phyloP scores from a whole-genome alignment of 2,329 filamentous ascomycete genomes.

The Paecilomyces fulvus region DNA sequence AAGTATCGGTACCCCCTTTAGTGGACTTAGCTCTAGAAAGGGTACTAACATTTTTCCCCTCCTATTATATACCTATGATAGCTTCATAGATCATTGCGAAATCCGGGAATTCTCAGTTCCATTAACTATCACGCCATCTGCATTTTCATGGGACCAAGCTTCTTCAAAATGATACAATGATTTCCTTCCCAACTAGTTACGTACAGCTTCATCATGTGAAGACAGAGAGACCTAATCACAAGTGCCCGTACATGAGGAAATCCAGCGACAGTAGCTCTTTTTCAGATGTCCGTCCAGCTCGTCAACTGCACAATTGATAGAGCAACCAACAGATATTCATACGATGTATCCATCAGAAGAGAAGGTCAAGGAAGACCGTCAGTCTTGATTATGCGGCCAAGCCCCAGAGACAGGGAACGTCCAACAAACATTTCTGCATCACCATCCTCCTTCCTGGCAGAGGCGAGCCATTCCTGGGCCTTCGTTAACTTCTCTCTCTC shows the following conservation, averaged over 20 bases:
- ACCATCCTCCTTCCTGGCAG: conserved; percentile 9
- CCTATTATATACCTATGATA: not conserved
- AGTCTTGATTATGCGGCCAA: not conserved
- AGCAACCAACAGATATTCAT: not conserved
- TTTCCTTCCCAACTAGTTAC: not conserved
- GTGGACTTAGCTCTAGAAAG: too few species aligned
- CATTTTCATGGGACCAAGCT: not conserved
- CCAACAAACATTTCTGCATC: conserved; percentile 2
- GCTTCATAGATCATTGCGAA: not conserved
- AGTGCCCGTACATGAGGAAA: not conserved
- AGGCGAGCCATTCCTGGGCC: conserved; percentile 24
- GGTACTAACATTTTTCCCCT: too few species aligned
- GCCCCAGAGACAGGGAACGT: not conserved
- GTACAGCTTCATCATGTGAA: not conserved
- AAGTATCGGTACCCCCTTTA: too few species aligned
- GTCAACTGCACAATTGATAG: not conserved
- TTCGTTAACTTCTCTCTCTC: conserved; percentile 26
- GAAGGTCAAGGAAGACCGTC: not conserved
- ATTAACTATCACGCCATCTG: not conserved
- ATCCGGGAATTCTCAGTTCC: not conserved
- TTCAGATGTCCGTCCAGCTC: not conserved
- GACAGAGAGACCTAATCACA: not conserved
- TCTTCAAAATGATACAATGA: not conserved
- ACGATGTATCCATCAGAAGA: not conserved
- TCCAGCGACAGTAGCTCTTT: not conserved